A percentile compares a stretch with the other conserved stretches of the same genome.
phyloP scores from a whole-genome alignment of 225 moss, liverwort and hornwort genomes.

The Ulota crispa region DNA sequence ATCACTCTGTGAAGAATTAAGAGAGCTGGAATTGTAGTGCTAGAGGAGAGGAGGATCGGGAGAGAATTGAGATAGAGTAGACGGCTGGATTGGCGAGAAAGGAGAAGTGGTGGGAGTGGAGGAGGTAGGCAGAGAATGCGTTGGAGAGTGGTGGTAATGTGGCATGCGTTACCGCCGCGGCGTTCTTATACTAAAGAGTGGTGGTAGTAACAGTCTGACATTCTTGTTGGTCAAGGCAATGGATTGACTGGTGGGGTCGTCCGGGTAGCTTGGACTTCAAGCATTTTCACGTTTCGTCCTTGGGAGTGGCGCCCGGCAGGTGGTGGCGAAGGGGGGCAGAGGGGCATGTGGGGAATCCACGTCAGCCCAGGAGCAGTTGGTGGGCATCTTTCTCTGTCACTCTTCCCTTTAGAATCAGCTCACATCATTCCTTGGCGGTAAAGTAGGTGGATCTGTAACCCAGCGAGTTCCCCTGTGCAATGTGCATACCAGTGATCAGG shows the following conservation, averaged over 20 bases:
- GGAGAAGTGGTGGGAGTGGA: neutral
- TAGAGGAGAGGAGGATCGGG: neutral
- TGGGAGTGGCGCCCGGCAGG: neutral
- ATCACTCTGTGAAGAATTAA: neutral
- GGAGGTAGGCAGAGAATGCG: neutral
- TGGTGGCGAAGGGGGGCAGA: neutral
- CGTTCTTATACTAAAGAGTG: neutral
- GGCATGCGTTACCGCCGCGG: neutral
- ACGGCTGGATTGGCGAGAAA: neutral
- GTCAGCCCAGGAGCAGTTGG: neutral
- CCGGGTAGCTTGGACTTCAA: neutral
- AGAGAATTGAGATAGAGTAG: neutral
- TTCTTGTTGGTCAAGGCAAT: conserved; percentile 9
- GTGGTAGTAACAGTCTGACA: neutral
- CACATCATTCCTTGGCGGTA: too few relatives aligned
- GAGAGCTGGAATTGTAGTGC: neutral
- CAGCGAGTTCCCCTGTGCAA: too few relatives aligned
- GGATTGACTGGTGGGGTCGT: neutral
- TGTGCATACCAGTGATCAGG: too few relatives aligned
- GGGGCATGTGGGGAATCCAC: neutral
- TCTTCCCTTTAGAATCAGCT: neutral
- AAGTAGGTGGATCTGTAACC: too few relatives aligned
- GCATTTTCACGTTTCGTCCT: neutral
- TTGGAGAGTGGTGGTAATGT: neutral
- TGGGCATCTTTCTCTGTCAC: neutral